Base-by-base conservation (phyloP, 768 basidiomycete species). In the Leccinum ochraceum region DNA sequence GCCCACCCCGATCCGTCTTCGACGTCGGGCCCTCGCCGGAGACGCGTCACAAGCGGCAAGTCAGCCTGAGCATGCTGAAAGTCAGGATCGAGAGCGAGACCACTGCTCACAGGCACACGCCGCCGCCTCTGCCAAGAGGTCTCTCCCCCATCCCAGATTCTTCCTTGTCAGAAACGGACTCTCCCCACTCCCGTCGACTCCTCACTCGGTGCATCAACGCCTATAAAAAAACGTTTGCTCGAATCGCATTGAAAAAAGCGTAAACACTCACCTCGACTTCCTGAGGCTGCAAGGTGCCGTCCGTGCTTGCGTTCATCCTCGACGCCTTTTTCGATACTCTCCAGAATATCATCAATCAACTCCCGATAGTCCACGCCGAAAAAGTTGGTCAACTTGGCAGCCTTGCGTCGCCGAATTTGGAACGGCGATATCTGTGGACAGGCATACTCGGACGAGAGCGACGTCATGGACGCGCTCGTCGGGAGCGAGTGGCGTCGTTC, bases 1-100 rank as follows among this genome's bases (percentile, higher is more conserved):
- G 10, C 65, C 69, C 44, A 77, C 26, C 84, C 26, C 80, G 87
- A 28, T 82, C 86, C 1, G 80, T 86, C 4, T 84, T 90, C 59
- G 90, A 92, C 61, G 82, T 85, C 30, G 83, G 81, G 54, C 79
- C 94, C 53, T 84, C 89, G 10, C 82, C 89, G 0, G 89, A 92
- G 73, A 87, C 89, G 36, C 78, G 83, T 30, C 92, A 94, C 74
- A 93, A 93, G 69, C 88, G 92, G 58, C 84, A 86, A 66, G 86
- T 92, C 66, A 92, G 90, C 74, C 75, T 95, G 66, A 86, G 88
- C 74, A 95, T 95, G 90, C 84, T 95, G 54, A 94, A 93, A 69
- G 92, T 91, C 22, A 86, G 93, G 49, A 95, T 95, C 66, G 90
- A 94, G 61, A 89, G 90, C 71, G 93, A 95, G 73, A 76, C 81